Base-by-base conservation (phyloP, 2,329 filamentous ascomycete species). In the Fusarium devonianum region DNA sequence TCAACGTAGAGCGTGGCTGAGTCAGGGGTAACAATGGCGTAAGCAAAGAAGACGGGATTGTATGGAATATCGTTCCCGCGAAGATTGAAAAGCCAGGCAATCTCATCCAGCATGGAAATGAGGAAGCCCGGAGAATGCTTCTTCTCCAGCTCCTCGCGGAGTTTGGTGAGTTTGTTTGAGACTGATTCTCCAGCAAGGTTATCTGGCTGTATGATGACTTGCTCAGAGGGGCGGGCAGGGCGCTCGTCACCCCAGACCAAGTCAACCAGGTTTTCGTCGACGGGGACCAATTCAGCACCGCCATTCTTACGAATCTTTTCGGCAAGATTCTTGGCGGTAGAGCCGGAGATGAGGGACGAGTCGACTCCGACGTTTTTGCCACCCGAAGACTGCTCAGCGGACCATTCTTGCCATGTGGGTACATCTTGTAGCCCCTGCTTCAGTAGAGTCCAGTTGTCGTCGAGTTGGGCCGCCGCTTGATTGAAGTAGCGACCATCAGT, bases 401-500 rank as follows among this genome's bases (percentile, higher is more conserved):
- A 85, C 94, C 94, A 99, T 72, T 97, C 94, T 69, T 97, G 91
- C 90, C 94, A 99, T 1, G 93, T 97, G 1, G 91, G 93, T 8
- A 97, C 92, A 71, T 96, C 91, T 68, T 94, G 90, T 36, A 96
- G 79, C 5, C 94, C 94, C 67, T 96, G 91, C 77, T 97, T 99
- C 54, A 99, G 78, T 29, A 99, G 78, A 38, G 83, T 78, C 94
- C 94, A 99, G 72, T 97, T 97, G 65, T 74, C 76, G 71, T 97
- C 94, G 21, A 99, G 83, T 72, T 99, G 91, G 66, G 92, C 90
- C 55, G 86, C 79, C 18, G 94, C 94, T 73, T 99, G 94, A 75
- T 96, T 97, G 80, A 97, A 99, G 74, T 99, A 99, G 60, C 94
- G 87, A 21, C 94, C 94, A 70, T 99, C 94, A 21, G 94, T 99